Base-by-base conservation (phyloP, 2,329 filamentous ascomycete species). In the Truncatella angustata region DNA sequence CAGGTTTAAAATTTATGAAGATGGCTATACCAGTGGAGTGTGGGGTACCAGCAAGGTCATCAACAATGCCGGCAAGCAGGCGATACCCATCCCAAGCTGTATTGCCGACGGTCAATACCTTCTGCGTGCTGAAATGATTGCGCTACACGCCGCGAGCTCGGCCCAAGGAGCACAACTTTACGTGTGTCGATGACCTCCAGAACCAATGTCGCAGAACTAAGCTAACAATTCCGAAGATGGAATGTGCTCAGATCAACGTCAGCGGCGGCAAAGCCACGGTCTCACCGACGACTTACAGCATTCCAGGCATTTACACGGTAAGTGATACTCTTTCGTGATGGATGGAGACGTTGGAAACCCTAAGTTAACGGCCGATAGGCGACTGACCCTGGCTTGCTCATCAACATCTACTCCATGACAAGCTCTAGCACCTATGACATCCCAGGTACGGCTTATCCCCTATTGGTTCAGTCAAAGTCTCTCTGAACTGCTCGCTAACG, bases 91-190 rank as follows among this genome's bases (percentile, higher is more conserved):
- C 51, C 81, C 81, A 9, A 58, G 66, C 9, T 75, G 74, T 54
- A 73, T 85, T 49, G 73, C 73, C 32, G 65, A 78, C 5, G 82
- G 82, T 18, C 74, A 82, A 60, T 85, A 85, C 62, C 76, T 85
- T 30, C 72, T 84, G 10, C 76, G 82, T 16, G 78, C 81, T 50
- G 82, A 85, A 70, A 74, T 83, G 64, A 75, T 85, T 50, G 81
- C 80, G 16, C 75, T 85, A 5, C 81, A 85, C 66, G 68, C 64
- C 14, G 75, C 74, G 7, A 55, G 62, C 10, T 72, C 66, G 51
- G 68, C 69, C 49, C 67, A 68, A 14, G 75, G 74, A 4, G 75
- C 76, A 5, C 76, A 80, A 58, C 68, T 79, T 49, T 75, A 76
- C 55, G 66, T 70, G 10, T 26, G 40, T 14, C 12, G 11, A 49